Base-by-base conservation (phyloP, 306 rosid species). In the Canavalia ensiformis region DNA sequence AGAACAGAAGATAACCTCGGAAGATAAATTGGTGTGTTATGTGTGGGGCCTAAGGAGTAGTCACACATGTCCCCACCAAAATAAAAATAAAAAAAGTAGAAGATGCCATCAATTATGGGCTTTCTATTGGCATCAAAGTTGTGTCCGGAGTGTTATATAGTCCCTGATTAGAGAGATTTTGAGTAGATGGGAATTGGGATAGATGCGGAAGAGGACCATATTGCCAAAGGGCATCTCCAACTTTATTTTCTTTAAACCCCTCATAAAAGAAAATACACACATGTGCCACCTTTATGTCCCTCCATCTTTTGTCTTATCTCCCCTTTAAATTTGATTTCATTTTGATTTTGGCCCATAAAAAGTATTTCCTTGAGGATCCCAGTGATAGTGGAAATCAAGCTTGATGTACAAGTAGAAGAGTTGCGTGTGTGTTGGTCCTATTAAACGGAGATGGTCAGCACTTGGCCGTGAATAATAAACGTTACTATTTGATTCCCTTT, bases 171-270 rank as follows among this genome's bases (percentile, higher is more conserved):
- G 39, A 72, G 35, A 33, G 83, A 18, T 57, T 56, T 64, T 80
- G 1, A 34, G 5, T 56, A 13, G 72, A 68, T 76, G 18, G 5
- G 69, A 84, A 68, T 69, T 70, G 44, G 83, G 73, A 81, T 67
- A 77, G 77, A 74, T 86, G 63, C 83, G 57, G 71, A 33, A 37
- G 64, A 79, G 86, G 84, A 71, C 87, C 87, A 83, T 83, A 50
- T 56, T 63, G 71, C 56, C 41, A 46, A 72, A 76, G 39, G 68
- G 85, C 66, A 86, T 83, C 83, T 83, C 67, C 8, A 34, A 5
- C 54, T 75, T 80, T 84, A 47, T 46, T 63, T 60, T 46, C 1
- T 76, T 83, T 78, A 73, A 45, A 71, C 62, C 68, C 64, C 64
- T 47, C 66, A 45, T 62, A 57, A 52, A 2, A 44, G 8, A 30